Base-by-base conservation (phyloP, 2,329 filamentous ascomycete species). In the Pseudocercospora vitis region DNA sequence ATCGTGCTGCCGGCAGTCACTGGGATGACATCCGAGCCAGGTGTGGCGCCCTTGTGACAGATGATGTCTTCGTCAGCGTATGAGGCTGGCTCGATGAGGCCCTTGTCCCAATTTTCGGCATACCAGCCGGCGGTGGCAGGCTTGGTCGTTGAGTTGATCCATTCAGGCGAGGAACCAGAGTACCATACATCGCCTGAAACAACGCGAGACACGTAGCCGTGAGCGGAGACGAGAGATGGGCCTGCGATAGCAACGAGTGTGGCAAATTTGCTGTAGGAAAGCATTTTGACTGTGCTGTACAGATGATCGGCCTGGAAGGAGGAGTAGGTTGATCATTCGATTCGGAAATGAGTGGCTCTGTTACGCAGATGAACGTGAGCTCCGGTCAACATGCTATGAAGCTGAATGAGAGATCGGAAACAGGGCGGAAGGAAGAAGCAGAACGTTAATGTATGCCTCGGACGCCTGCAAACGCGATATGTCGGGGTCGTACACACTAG, bases 71-170 rank as follows among this genome's bases (percentile, higher is more conserved):
- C 40, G 24, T 50, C 55, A 23, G 40, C 39, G 53, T 61, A 67
- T 6, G 62, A 51, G 40, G 19, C 50, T 3, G 60, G 58, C 8
- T 57, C 49, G 32, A 69, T 62, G 52, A 62, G 69, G 31, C 67
- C 68, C 29, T 68, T 67, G 60, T 83, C 80, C 45, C 59, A 61
- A 46, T 63, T 58, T 14, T 56, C 18, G 24, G 60, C 60, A 66
- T 45, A 70, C 71, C 24, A 75, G 74, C 57, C 67, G 70, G 57
- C 73, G 69, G 62, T 83, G 40, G 74, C 76, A 1, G 76, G 77
- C 3, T 80, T 83, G 7, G 80, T 82, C 59, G 74, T 80, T 23
- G 80, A 82, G 64, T 72, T 84, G 46, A 79, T 76, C 16, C 71
- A 73, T 50, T 57, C 16, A 68, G 70, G 47, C 61, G 69, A 56